phyloP scores from a whole-genome alignment of 345 rosid species.

The Microcos paniculata region DNA sequence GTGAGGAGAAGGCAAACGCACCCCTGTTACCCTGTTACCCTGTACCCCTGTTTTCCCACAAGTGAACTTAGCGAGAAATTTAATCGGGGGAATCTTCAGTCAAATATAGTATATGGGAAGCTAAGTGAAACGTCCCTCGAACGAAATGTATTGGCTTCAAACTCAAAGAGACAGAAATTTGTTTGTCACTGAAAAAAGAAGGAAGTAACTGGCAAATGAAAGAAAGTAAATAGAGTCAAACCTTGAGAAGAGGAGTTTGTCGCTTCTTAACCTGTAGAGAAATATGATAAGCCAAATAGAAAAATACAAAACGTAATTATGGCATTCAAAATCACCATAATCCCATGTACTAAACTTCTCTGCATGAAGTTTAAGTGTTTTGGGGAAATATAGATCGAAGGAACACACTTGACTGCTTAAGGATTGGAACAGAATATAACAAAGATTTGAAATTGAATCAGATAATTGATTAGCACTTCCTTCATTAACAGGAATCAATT shows the following conservation, averaged over 20 bases:
- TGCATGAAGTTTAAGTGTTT: background rate
- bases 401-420: no score
- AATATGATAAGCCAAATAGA: background rate
- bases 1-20: background rate
- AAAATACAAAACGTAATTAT: background rate
- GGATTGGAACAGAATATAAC: background rate
- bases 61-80: background rate
- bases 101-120: background rate
- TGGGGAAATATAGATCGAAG: background rate
- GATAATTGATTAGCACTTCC: no score
- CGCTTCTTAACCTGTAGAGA: constrained; percentile 67
- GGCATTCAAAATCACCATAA: background rate
- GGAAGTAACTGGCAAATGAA: background rate
- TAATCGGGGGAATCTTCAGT: background rate
- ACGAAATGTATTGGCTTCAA: background rate
- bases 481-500: background rate
- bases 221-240: constrained; percentile 16
- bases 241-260: constrained; percentile 64
- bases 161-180: background rate
- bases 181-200: background rate
- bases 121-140: background rate
- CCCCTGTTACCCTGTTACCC: background rate
- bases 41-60: background rate
- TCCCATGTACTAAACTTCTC: background rate
- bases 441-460: no score